Conservation (phyloP, 352 stramenopile genomes). For the Thraustotheca clavata region DNA sequence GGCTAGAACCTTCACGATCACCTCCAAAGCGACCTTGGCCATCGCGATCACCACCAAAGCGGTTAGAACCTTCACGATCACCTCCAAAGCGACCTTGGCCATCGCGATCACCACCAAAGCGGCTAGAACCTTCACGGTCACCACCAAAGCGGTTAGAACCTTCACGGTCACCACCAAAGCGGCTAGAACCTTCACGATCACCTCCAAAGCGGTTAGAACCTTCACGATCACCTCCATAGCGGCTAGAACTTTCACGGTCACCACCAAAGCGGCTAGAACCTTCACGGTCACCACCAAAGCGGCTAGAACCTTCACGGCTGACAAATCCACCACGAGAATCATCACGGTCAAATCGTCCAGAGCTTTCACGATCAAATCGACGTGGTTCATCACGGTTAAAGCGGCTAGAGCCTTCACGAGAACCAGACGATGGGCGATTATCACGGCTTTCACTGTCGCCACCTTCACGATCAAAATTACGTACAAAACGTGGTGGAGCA, state of each 20-base stretch:
- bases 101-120: constrained; percentile 23
- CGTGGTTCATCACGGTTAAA: constrained; percentile 30
- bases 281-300: constrained; percentile 23
- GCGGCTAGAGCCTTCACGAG: constrained; percentile 21
- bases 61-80: constrained; percentile 27
- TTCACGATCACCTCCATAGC: constrained; percentile 27
- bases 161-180: constrained; percentile 32
- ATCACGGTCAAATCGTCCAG: constrained; percentile 26
- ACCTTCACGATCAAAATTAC: constrained; percentile 22
- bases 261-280: constrained; percentile 17
- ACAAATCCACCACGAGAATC: background rate
- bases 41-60: constrained; percentile 20
- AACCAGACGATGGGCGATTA: constrained; percentile 15
- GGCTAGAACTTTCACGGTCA: constrained; percentile 29
- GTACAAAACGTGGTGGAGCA: constrained; percentile 22
- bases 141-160: constrained; percentile 14
- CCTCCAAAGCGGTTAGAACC: constrained; percentile 18
- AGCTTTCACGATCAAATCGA: constrained; percentile 24
- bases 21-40: constrained; percentile 16
- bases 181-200: constrained; percentile 25
- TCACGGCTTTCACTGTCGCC: background rate
- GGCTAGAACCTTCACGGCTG: constrained; percentile 26
- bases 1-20: constrained; percentile 30
- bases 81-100: constrained; percentile 17
- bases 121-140: constrained; percentile 13